Evolutionary conservation across 768 basidiomycete species (phyloP), one percentile per base, ranked within the genome.

Genomic region (Naematelia aurantialba): DNA sequence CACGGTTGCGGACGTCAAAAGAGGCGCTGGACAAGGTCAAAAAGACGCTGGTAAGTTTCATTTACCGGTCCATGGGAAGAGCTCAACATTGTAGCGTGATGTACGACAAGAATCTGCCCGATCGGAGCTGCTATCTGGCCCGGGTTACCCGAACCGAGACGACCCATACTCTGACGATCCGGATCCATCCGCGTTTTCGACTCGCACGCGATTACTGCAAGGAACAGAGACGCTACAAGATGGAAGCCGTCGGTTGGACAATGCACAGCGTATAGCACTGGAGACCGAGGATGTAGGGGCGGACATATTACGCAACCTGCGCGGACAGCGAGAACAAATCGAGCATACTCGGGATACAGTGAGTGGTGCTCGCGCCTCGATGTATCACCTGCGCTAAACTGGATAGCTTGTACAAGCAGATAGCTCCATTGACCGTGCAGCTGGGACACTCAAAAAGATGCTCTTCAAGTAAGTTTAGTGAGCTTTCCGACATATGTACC

Each of bases 231-330:
- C 87, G 48, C 80, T 99, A 26, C 87, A 89, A 65, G 89, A 96
- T 67, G 92, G 94, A 1, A 45, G 50, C 1, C 83, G 86, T 61
- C 82, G 96, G 42, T 77, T 99, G 54, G 86, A 91, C 65, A 92
- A 97, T 60, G 89, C 88, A 19, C 92, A 96, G 59, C 83, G 91
- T 22, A 83, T 98, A 42, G 94, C 94, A 10, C 79, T 99, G 29
- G 94, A 99, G 81, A 97, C 96, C 12, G 96, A 98, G 79, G 86
- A 89, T 72, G 87, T 97, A 45, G 96, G 96, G 8, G 87, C 91
- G 11, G 91, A 91, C 68, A 97, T 99, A 66, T 74, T 99, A 65
- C 76, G 85, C 73, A 91, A 88, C 74, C 81, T 99, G 62, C 79
- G 91, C 55, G 80, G 81, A 1, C 96, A 99, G 79, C 79, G 96